Evolutionary conservation across 495 filamentous ascomycete genomes (phyloP).

Genomic region (Opeltia flavorubescens): DNA sequence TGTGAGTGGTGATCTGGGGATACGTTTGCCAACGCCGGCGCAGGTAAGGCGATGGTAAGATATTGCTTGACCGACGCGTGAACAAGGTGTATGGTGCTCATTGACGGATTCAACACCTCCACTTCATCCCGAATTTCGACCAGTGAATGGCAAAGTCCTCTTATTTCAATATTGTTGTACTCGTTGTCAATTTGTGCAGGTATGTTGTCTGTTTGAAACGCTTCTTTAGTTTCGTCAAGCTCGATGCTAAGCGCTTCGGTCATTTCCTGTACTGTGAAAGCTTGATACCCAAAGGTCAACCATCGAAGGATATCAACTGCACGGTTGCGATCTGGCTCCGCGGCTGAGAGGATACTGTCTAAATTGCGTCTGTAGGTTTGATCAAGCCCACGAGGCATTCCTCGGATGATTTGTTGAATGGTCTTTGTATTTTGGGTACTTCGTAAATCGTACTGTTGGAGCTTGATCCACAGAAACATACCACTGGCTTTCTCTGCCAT

Average conservation of each 20-base stretch:
- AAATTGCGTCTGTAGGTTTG: background rate
- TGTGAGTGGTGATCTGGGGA: background rate
- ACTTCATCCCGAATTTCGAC: background rate
- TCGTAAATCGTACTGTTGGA: background rate
- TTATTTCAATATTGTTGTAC: background rate
- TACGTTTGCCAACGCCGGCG: background rate
- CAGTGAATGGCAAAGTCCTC: background rate
- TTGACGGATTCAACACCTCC: background rate
- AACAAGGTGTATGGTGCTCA: background rate
- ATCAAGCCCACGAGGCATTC: background rate
- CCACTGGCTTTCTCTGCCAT: background rate
- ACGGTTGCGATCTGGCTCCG: background rate
- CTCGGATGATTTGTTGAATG: background rate
- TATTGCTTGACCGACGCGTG: background rate
- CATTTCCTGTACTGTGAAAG: background rate
- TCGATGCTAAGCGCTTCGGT: background rate
- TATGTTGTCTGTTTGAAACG: background rate
- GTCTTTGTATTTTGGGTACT: background rate
- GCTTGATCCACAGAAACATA: constrained; percentile 1
- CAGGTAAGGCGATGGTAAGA: background rate
- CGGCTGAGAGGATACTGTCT: background rate
- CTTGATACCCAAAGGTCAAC: background rate
- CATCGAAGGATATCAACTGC: background rate
- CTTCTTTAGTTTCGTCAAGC: background rate
- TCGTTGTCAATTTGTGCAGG: background rate